Evolutionary conservation across 2,329 filamentous ascomycete genomes (phyloP), one percentile per base, ranked within the genome.

Genomic region (Akanthomyces muscarius): DNA sequence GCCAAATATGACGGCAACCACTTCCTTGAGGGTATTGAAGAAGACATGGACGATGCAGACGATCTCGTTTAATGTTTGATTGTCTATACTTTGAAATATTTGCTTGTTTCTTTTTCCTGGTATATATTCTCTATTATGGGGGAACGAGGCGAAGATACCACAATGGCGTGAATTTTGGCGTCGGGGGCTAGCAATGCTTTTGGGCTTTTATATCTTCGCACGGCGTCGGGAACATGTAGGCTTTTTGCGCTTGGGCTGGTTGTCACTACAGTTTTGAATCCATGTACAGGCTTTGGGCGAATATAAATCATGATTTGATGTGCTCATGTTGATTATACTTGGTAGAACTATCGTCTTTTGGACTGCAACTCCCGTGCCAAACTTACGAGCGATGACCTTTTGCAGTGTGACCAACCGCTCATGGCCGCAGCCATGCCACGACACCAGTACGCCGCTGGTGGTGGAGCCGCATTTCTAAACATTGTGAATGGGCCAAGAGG

Each of bases 1-100:
- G 62, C 62, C 8, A 64, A 50, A n/a, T 63, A 63, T 8, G 61
- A 62, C 18, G 58, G 58, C n/a, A 61, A 53, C 13, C 48, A 61
- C 41, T 61, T 63, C n/a, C 30, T 63, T 11, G 57, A 61, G 14
- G 57, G 57, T 16, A 50, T 61, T 10, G 57, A 61, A 16, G 62
- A 64, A 21, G 62, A 61, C 44, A 61, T 59, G 44, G 62, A 64
- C 38, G 52, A 55, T 30, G 60, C 58, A 18, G 58, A 61, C 25
- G 58, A 61, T 4, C 47, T 61, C n/a, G 28, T 54, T 1, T 61
- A 44, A 60, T 14, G 5, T 44, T 30, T 4, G 25, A 51, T 7
- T 30, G 33, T 30, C 47, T 51, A 56, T 33, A 36, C 21, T 44
- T 51, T 44, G 25, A n/a, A 25, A 44, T 44, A 52, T 60, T 52